Conservation (phyloP, 495 filamentous ascomycete species). For the Baudoinia panamericana region DNA sequence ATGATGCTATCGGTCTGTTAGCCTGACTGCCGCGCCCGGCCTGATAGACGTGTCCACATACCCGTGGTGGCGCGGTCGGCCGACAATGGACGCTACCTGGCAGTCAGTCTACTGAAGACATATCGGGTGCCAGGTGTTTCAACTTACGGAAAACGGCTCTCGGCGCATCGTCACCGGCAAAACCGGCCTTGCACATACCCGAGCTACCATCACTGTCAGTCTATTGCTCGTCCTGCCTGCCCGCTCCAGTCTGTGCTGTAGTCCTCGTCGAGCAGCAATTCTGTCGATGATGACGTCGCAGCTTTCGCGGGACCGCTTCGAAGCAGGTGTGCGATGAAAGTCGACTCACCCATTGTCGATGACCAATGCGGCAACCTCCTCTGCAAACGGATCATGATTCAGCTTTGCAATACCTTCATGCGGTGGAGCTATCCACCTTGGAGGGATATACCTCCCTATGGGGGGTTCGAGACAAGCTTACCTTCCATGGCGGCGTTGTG, state of each 20-base stretch:
- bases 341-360: constrained; percentile 98
- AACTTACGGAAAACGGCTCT: constrained; percentile 99
- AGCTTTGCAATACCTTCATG: too few relatives aligned
- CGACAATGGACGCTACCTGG: constrained; percentile 83
- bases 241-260: neutral
- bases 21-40: too few relatives aligned
- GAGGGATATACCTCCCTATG: neutral
- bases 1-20: constrained; percentile 66
- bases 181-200: constrained; percentile 99
- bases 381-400: too few relatives aligned
- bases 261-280: neutral
- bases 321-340: neutral
- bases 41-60: too few relatives aligned
- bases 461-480: constrained; percentile 35
- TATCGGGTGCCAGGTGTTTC: neutral
- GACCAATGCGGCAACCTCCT: constrained; percentile 99
- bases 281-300: neutral
- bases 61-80: constrained; percentile 99
- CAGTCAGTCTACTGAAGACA: constrained; percentile 20
- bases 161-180: constrained; percentile 99
- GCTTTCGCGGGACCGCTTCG: neutral
- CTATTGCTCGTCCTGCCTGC: neutral
- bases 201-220: constrained; percentile 50
- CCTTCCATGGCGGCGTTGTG: constrained; percentile 61
- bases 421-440: constrained; percentile 39